Conservation (phyloP, 495 filamentous ascomycete genomes). For the Lentithecium fluviatile region DNA sequence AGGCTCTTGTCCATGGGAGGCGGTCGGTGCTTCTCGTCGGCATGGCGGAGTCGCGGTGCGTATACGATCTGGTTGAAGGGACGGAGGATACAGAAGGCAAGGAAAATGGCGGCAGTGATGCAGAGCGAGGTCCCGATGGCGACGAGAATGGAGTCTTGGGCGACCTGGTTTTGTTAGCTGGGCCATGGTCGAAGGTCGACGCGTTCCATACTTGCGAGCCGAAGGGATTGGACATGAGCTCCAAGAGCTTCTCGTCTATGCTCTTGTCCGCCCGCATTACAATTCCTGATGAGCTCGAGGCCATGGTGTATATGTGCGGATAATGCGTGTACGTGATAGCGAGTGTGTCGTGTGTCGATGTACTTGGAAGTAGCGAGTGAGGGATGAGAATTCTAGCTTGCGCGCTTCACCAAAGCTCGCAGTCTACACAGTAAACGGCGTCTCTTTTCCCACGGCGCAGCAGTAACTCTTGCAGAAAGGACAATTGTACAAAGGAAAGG, state of each 20-base stretch:
- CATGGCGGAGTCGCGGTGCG: slow-evolving; percentile 89
- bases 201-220: slow-evolving; percentile 22
- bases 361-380: too few relatives aligned
- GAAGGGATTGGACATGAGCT: slow-evolving; percentile 42
- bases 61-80: slow-evolving; percentile 90
- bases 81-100: slow-evolving; percentile 83
- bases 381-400: too few relatives aligned
- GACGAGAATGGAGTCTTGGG: slow-evolving; percentile 66
- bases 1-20: slow-evolving; percentile 83
- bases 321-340: neutral
- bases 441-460: too few relatives aligned
- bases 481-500: too few relatives aligned
- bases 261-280: slow-evolving; percentile 14
- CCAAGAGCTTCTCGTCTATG: slow-evolving; percentile 38
- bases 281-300: slow-evolving; percentile 8
- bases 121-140: slow-evolving; percentile 81
- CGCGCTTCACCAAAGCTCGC: too few relatives aligned
- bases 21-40: slow-evolving; percentile 88
- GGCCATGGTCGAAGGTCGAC: neutral
- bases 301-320: slow-evolving; percentile 31
- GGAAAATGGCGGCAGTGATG: slow-evolving; percentile 58
- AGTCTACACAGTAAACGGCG: too few relatives aligned
- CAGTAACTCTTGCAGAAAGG: too few relatives aligned
- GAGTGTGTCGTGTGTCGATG: neutral
- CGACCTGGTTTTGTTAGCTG: slow-evolving; percentile 48